Evolutionary conservation across 306 rosid species (phyloP).

Genomic region (Medicago ruthenica): DNA sequence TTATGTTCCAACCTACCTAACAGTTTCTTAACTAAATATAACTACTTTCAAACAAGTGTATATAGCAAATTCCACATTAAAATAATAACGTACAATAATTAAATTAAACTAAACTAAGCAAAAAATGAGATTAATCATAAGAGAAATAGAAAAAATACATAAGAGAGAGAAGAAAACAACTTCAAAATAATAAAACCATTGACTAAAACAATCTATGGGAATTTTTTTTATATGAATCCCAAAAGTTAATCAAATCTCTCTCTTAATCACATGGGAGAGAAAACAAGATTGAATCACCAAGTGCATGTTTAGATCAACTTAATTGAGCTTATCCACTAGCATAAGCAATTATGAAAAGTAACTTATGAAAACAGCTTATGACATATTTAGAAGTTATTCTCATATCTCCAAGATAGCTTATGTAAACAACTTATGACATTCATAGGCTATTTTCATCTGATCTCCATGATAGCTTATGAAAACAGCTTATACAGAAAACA

Average conservation of each 20-base stretch:
- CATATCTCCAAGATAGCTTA: neutral
- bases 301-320: no score
- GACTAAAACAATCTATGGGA: neutral
- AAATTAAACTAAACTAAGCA: conserved; percentile 1
- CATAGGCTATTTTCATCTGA: no score
- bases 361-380: no score
- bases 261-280: neutral
- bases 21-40: conserved; percentile 25
- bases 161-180: neutral
- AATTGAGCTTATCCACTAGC: no score
- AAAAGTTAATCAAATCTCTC: neutral
- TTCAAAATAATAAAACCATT: conserved; percentile 10
- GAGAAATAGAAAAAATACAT: neutral
- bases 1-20: conserved; percentile 11
- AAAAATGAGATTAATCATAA: conserved; percentile 1
- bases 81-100: neutral
- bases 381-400: no score
- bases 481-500: no score
- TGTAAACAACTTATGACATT: neutral
- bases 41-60: conserved; percentile 14
- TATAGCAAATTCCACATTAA: conserved; percentile 1
- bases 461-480: neutral
- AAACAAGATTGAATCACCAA: neutral
- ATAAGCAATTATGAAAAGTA: no score
- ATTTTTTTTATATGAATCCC: conserved; percentile 7